Conservation (phyloP, 108 stramenopile species). For the Skeletonema menzelii region DNA sequence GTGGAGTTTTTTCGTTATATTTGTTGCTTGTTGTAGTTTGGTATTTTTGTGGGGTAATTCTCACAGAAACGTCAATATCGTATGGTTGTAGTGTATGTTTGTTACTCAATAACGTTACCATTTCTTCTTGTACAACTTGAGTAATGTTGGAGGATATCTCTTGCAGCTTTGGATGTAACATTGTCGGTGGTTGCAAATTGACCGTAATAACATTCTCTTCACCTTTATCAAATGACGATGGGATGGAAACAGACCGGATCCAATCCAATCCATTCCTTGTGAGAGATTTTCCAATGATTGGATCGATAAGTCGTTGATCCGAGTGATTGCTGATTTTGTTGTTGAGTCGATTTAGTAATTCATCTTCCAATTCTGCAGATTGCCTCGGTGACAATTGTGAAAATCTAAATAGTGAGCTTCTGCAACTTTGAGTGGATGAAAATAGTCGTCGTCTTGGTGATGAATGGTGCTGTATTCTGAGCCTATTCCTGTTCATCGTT, state of each 20-base stretch:
- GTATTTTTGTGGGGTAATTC: slow-evolving; percentile 4
- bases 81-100: slow-evolving; percentile 12
- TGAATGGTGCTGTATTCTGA: too few relatives aligned
- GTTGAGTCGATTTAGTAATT: slow-evolving; percentile 14
- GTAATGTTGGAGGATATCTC: slow-evolving; percentile 47
- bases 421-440: not conserved
- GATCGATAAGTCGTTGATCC: slow-evolving; percentile 29
- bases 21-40: slow-evolving; percentile 28
- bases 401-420: slow-evolving; percentile 6
- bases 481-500: too few relatives aligned
- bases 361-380: slow-evolving; percentile 45
- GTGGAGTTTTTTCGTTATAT: slow-evolving; percentile 32
- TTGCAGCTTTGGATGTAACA: slow-evolving; percentile 66
- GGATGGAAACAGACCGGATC: slow-evolving; percentile 35
- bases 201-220: slow-evolving; percentile 33
- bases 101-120: slow-evolving; percentile 11
- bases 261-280: slow-evolving; percentile 34
- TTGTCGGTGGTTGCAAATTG: slow-evolving; percentile 61
- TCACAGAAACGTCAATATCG: slow-evolving; percentile 19
- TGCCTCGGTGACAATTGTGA: slow-evolving; percentile 31
- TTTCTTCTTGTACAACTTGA: slow-evolving; percentile 41
- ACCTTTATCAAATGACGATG: slow-evolving; percentile 14
- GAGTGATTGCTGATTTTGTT: not conserved
- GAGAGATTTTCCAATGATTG: slow-evolving; percentile 28
- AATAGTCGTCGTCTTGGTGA: not conserved